A percentile compares a stretch with the other conserved stretches of the same genome.
Evolutionary conservation across 768 basidiomycete species (phyloP).

Genomic region (Boletus rubescentipes): DNA sequence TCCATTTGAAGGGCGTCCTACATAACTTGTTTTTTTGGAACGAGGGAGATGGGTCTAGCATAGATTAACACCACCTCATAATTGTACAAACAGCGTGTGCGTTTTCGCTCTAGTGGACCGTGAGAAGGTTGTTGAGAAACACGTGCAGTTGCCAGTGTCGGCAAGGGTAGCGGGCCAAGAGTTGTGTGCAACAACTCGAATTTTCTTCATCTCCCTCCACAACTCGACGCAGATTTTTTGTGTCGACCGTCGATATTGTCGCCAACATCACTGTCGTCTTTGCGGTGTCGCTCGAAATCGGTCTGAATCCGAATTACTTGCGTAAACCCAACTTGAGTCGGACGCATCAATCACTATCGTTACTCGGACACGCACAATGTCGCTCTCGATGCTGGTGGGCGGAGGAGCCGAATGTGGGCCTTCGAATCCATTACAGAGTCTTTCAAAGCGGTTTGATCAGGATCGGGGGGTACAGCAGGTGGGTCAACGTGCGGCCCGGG

Average conservation of each 20-base stretch:
- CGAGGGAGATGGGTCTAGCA: constrained; percentile 21
- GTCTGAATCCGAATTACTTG: background rate
- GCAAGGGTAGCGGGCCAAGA: background rate
- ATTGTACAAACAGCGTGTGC: constrained; percentile 20
- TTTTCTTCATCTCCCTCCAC: background rate
- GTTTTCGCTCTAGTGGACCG: background rate
- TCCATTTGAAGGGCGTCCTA: constrained; percentile 11
- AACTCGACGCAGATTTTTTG: background rate
- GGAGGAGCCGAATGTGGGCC: constrained; percentile 78
- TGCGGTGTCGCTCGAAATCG: background rate
- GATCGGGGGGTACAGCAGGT: constrained; percentile 83
- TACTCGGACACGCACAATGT: constrained; percentile 45
- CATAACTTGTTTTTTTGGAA: constrained; percentile 15
- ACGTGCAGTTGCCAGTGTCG: constrained; percentile 10
- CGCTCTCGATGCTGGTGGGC: constrained; percentile 74
- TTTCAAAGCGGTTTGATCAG: constrained; percentile 76
- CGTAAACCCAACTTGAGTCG: background rate
- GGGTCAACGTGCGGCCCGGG: constrained; percentile 14
- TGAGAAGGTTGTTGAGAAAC: constrained; percentile 5
- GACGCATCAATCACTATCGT: background rate
- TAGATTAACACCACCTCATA: constrained; percentile 31
- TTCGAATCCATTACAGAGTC: constrained; percentile 74
- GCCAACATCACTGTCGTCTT: background rate
- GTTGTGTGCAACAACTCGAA: background rate
- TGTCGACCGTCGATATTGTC: background rate